Percentiles rank a stretch among this genome's conserved stretches.
phyloP scores from a whole-genome alignment of 1,139 yeast genomes.

The Taphrina pruni region DNA sequence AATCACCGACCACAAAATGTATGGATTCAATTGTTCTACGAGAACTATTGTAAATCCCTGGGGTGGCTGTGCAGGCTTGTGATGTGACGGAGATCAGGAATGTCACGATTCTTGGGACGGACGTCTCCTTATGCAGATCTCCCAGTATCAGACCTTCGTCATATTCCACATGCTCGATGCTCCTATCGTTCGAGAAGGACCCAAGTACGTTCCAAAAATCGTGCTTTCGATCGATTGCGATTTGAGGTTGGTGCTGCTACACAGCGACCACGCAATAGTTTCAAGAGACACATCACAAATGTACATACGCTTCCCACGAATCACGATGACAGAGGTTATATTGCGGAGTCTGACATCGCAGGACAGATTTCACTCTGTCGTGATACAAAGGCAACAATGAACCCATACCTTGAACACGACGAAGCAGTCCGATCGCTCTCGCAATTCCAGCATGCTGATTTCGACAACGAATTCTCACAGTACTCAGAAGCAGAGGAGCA shows the following conservation, averaged over 20 bases:
- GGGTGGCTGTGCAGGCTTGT: not conserved
- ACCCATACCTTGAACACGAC: not conserved
- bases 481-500: not conserved
- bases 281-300: not conserved
- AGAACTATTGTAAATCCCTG: too few relatives aligned
- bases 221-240: not conserved
- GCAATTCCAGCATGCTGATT: not conserved
- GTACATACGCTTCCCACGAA: not conserved
- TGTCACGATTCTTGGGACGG: too few relatives aligned
- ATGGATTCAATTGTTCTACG: too few relatives aligned
- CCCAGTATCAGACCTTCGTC: not conserved
- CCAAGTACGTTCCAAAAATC: not conserved
- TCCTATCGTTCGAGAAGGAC: not conserved
- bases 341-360: not conserved
- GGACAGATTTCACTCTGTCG: not conserved
- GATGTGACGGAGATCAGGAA: not conserved
- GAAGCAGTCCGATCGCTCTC: not conserved
- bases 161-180: constrained; percentile 9
- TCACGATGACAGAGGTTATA: not conserved
- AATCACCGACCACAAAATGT: too few relatives aligned
- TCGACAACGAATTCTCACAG: not conserved
- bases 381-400: not conserved
- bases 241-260: constrained; percentile 7
- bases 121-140: not conserved
- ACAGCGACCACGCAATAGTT: not conserved